Evolutionary conservation across 1,284 basidiomycete genomes (phyloP).

Genomic region (Veloboletus limbatus): DNA sequence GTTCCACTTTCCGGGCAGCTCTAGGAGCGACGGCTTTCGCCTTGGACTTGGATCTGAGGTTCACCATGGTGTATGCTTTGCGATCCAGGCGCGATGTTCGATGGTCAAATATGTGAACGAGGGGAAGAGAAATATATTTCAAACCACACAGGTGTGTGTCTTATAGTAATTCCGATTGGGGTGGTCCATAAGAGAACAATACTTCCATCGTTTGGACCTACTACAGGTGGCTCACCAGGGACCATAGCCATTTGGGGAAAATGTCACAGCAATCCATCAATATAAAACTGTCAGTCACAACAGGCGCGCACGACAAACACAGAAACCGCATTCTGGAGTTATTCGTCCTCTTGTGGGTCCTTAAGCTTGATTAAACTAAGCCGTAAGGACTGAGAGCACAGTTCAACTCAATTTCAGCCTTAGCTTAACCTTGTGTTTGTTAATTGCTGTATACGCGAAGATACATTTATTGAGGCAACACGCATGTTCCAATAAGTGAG

Average conservation of each 20-base stretch:
- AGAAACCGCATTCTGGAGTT: too few species aligned
- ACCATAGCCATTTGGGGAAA: conserved; percentile 1
- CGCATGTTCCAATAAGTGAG: too few species aligned
- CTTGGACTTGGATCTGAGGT: conserved; percentile 11
- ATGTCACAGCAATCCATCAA: conserved; percentile 21
- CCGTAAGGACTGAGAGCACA: too few species aligned
- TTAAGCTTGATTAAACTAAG: too few species aligned
- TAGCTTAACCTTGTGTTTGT: too few species aligned
- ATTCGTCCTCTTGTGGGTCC: too few species aligned
- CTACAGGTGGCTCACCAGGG: conserved; percentile 7
- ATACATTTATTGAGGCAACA: too few species aligned
- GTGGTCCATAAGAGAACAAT: conserved; percentile 19
- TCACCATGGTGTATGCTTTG: conserved; percentile 10
- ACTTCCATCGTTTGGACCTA: conserved; percentile 23
- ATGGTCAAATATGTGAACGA: not conserved
- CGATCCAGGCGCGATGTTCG: not conserved
- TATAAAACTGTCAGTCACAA: not conserved
- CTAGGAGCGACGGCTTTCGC: not conserved
- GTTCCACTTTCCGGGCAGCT: conserved; percentile 34
- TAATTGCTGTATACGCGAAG: too few species aligned
- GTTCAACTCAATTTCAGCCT: too few species aligned
- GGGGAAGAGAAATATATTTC: not conserved
- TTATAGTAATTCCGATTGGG: conserved; percentile 7
- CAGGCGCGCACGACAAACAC: too few species aligned
- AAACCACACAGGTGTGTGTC: not conserved